Percentiles rank a stretch among this genome's conserved stretches.
Evolutionary conservation across 1,284 basidiomycete species (phyloP).

Genomic region (Trichosporon asahii): DNA sequence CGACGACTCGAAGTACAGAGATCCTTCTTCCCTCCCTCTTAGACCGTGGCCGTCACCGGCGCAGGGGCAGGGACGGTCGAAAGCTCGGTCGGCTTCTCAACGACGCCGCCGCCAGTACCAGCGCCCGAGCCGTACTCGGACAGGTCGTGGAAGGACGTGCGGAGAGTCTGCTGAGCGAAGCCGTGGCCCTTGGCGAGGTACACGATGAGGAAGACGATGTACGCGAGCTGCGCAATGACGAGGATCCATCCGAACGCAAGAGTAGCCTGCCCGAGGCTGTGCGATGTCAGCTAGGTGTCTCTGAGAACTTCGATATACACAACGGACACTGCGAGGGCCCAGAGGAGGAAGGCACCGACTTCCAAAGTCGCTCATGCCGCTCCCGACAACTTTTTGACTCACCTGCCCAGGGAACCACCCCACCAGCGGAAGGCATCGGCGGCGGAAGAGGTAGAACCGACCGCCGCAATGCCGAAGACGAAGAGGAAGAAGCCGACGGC

Average conservation of each 20-base stretch:
- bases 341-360: background rate
- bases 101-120: background rate
- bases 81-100: slow-evolving; percentile 5
- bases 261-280: background rate
- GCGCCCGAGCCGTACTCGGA: background rate
- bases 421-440: background rate
- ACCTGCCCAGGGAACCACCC: background rate
- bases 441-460: background rate
- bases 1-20: background rate
- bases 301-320: no score
- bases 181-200: background rate
- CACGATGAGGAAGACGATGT: background rate
- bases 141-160: slow-evolving; percentile 7
- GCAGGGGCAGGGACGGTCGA: slow-evolving; percentile 3
- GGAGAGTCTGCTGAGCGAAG: background rate
- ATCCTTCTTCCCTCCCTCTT: background rate
- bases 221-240: background rate
- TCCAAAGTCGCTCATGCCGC: no score
- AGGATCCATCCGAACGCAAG: slow-evolving; percentile 5
- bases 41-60: background rate
- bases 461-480: background rate
- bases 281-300: background rate
- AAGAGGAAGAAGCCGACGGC: slow-evolving; percentile 9
- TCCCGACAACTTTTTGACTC: no score
- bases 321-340: no score